Percentiles rank a stretch among this genome's conserved stretches.
These are phyloP conservation scores for Trichoderma sp. DNA, from an alignment of 2,329 filamentous ascomycete species.

Conservation along the genomic window DNA sequence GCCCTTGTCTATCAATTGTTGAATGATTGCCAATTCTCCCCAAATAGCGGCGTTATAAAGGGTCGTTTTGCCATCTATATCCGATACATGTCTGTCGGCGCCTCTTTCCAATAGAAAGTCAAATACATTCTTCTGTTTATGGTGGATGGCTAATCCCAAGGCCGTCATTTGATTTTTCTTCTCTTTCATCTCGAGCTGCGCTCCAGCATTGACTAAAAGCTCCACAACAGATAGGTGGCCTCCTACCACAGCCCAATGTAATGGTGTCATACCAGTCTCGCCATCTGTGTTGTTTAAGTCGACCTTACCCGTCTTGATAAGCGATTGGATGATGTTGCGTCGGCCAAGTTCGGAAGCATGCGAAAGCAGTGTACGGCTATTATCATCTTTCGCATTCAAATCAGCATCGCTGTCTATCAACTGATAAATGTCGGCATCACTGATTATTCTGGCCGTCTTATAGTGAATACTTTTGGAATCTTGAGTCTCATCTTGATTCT, in stretches of 20 bases:
- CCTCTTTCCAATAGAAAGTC: neutral
- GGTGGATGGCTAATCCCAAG: fast-evolving
- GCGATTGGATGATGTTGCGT: fast-evolving
- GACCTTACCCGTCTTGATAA: neutral
- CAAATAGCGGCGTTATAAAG: fast-evolving
- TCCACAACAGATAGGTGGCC: neutral
- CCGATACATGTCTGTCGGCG: neutral
- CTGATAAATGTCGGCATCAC: neutral
- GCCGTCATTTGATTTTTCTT: neutral
- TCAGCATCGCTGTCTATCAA: neutral
- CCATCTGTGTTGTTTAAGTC: neutral
- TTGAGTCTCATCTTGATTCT: too few species aligned
- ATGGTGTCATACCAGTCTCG: neutral
- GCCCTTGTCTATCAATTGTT: neutral
- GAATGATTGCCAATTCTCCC: neutral
- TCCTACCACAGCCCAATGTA: fast-evolving
- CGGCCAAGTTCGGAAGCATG: fast-evolving
- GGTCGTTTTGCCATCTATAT: fast-evolving
- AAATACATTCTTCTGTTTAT: fast-evolving
- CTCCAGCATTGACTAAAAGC: neutral
- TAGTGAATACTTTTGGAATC: too few species aligned
- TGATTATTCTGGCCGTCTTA: fast-evolving
- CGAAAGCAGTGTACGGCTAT: neutral
- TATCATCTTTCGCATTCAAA: neutral
- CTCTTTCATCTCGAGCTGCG: neutral